Percentiles rank a stretch among this genome's conserved stretches.
Evolutionary conservation across 768 basidiomycete genomes (phyloP).

Genomic region (Calocera viscosa): DNA sequence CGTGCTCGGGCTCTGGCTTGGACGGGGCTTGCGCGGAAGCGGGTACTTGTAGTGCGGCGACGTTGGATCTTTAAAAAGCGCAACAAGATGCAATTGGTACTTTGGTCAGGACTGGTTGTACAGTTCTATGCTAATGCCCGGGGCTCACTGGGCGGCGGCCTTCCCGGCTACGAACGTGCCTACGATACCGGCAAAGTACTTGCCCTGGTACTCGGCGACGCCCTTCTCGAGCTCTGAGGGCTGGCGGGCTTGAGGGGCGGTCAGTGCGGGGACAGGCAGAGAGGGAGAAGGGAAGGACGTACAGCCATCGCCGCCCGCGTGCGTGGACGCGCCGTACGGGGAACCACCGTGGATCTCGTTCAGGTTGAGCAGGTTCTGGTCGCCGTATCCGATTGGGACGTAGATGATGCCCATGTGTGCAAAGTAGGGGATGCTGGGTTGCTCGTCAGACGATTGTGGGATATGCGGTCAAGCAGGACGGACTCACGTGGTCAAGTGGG

Average conservation of each 20-base stretch:
- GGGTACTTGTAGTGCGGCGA: neutral
- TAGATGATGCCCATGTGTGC: constrained; percentile 60
- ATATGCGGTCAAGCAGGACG: constrained; percentile 7
- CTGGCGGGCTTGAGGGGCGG: constrained; percentile 6
- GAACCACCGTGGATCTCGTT: constrained; percentile 37
- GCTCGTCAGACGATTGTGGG: constrained; percentile 38
- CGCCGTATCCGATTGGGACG: constrained; percentile 61
- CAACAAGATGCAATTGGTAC: too few species aligned
- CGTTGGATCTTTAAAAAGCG: neutral
- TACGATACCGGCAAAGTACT: constrained; percentile 14
- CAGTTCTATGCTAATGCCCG: neutral
- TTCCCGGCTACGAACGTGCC: constrained; percentile 10
- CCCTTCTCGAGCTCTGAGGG: constrained; percentile 17
- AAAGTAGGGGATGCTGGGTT: constrained; percentile 43
- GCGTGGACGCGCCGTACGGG: constrained; percentile 55
- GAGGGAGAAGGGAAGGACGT: neutral
- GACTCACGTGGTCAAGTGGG: constrained; percentile 25
- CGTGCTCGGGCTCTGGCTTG: neutral
- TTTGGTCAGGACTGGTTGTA: neutral
- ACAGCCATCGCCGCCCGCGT: constrained; percentile 25
- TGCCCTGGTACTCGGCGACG: constrained; percentile 16
- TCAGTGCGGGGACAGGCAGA: neutral
- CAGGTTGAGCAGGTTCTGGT: constrained; percentile 31
- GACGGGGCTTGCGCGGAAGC: neutral
- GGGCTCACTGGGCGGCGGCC: constrained; percentile 1